Conservation (phyloP, 345 rosid genomes). For the Ricinus communis region DNA sequence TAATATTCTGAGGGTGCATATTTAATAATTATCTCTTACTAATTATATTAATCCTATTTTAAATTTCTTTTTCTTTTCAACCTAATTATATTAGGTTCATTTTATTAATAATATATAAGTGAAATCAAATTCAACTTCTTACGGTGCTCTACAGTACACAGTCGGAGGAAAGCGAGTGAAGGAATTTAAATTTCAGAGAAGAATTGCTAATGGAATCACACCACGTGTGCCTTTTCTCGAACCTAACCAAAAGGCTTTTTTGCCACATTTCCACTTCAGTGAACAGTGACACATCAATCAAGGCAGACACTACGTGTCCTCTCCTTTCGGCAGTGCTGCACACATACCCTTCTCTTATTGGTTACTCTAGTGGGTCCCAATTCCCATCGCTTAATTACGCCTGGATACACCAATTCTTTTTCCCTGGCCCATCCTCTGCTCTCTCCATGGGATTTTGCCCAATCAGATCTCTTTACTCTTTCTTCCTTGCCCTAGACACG, state of each 20-base stretch:
- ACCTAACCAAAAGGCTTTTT: slow-evolving; percentile 20
- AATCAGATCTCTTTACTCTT: slow-evolving; percentile 14
- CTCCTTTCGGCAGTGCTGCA: slow-evolving; percentile 30
- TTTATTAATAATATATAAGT: too few species aligned
- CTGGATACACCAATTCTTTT: neutral
- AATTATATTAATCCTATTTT: too few species aligned
- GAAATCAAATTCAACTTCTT: too few species aligned
- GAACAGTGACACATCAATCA: slow-evolving; percentile 5
- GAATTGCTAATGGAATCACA: slow-evolving; percentile 1
- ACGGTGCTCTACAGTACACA: too few species aligned
- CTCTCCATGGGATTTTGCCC: too few species aligned
- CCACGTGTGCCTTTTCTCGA: slow-evolving; percentile 40
- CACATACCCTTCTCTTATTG: slow-evolving; percentile 21
- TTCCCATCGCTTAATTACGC: neutral
- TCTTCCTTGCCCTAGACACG: slow-evolving; percentile 22
- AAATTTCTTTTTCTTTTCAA: too few species aligned
- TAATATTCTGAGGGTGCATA: too few species aligned
- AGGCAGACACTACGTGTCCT: slow-evolving; percentile 21
- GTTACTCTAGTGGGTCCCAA: neutral
- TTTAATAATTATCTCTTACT: too few species aligned
- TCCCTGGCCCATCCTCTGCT: too few species aligned
- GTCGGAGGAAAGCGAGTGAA: slow-evolving; percentile 18
- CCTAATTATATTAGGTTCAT: too few species aligned
- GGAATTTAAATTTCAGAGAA: neutral
- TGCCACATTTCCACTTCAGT: slow-evolving; percentile 14